phyloP scores from a whole-genome alignment of 495 filamentous ascomycete species.

The Trichoderma parareesei region DNA sequence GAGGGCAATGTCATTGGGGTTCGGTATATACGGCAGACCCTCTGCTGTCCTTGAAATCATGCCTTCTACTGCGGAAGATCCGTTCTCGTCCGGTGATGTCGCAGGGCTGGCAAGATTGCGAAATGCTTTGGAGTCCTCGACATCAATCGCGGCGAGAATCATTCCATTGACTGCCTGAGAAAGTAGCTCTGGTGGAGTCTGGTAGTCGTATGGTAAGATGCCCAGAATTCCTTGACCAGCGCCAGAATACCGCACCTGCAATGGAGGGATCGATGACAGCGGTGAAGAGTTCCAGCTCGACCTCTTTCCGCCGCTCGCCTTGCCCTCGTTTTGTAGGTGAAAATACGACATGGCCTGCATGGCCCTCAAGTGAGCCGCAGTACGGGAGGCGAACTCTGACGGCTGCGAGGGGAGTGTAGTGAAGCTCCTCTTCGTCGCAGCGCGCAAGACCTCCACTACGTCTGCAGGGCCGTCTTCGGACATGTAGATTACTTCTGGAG shows the following conservation, averaged over 20 bases:
- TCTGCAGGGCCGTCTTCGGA: conserved; percentile 61
- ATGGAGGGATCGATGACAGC: conserved; percentile 31
- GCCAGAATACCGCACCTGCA: conserved; percentile 31
- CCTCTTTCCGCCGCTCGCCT: neutral
- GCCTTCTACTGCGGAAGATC: conserved; percentile 6
- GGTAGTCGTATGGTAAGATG: conserved; percentile 40
- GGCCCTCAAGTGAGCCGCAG: conserved; percentile 57
- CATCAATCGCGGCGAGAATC: conserved; percentile 30
- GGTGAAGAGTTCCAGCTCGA: conserved; percentile 30
- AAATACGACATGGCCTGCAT: conserved; percentile 84
- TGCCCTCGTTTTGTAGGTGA: conserved; percentile 31
- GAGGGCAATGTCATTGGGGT: conserved; percentile 30
- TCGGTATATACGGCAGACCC: conserved; percentile 35
- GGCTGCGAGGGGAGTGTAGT: conserved; percentile 49
- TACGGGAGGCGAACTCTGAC: conserved; percentile 54
- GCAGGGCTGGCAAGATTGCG: conserved; percentile 14
- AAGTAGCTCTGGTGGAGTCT: conserved; percentile 29
- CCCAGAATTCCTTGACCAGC: conserved; percentile 27
- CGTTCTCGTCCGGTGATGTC: neutral
- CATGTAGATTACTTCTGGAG: conserved; percentile 65
- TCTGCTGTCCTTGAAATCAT: conserved; percentile 20
- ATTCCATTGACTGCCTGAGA: conserved; percentile 38
- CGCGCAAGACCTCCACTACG: conserved; percentile 48
- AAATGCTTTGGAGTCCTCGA: conserved; percentile 29
- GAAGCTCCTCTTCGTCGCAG: conserved; percentile 27